Evolutionary conservation across 345 rosid genomes (phyloP).

Genomic region (Clausena lansium): DNA sequence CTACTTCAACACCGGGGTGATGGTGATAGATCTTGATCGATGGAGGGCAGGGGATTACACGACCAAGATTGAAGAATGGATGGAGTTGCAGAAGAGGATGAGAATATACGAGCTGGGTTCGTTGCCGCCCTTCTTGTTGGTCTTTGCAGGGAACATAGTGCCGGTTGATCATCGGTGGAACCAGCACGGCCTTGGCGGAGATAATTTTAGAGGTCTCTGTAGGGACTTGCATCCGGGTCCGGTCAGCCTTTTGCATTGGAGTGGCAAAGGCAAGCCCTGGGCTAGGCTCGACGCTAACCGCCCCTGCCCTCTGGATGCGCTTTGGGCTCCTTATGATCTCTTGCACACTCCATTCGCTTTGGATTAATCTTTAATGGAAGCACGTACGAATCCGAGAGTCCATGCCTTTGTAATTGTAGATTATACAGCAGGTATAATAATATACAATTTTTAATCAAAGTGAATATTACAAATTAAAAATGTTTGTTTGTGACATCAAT

Average conservation of each 20-base stretch:
- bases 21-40: conserved; percentile 84
- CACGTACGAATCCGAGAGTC: too few species aligned
- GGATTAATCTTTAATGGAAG: conserved; percentile 36
- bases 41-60: conserved; percentile 80
- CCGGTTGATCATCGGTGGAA: conserved; percentile 85
- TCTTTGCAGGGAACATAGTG: conserved; percentile 63
- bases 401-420: conserved; percentile 14
- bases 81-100: conserved; percentile 69
- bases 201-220: conserved; percentile 57
- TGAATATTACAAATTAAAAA: background rate
- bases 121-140: conserved; percentile 70
- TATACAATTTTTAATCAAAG: background rate
- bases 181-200: conserved; percentile 72
- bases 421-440: conserved; percentile 13
- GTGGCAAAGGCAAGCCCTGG: conserved; percentile 78
- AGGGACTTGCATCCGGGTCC: conserved; percentile 64
- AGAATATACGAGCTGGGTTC: conserved; percentile 81
- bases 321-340: conserved; percentile 67
- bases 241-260: conserved; percentile 64
- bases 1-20: conserved; percentile 85
- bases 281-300: conserved; percentile 59
- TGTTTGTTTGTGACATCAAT: background rate
- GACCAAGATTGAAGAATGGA: conserved; percentile 81
- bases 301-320: conserved; percentile 63
- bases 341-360: conserved; percentile 50